A percentile compares a stretch with the other conserved stretches of the same genome.
Evolutionary conservation across 139 green algal species (phyloP).

Genomic region (Closterium sp.): DNA sequence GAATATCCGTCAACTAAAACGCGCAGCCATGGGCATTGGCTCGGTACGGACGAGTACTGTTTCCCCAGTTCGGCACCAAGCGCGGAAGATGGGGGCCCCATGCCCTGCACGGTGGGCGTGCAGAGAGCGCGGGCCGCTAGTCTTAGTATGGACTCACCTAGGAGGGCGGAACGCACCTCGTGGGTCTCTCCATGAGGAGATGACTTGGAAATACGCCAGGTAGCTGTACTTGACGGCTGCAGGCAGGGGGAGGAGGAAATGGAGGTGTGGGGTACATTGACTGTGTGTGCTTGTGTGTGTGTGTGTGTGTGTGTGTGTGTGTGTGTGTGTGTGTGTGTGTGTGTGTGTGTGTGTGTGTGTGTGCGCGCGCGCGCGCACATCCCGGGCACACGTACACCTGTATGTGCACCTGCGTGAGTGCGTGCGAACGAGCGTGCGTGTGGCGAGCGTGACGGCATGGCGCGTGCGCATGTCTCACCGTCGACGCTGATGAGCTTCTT

Average conservation of each 20-base stretch:
- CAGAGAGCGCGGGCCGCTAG: too few species aligned
- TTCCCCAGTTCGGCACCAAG: too few species aligned
- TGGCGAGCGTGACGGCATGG: too few species aligned
- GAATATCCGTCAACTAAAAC: too few species aligned
- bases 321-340: neutral
- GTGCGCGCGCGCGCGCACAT: neutral
- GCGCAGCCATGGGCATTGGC: too few species aligned
- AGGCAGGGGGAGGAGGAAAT: neutral
- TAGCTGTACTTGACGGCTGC: neutral
- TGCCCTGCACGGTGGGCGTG: too few species aligned
- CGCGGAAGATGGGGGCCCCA: too few species aligned
- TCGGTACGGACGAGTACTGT: too few species aligned
- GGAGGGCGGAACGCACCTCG: neutral
- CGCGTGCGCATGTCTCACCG: neutral
- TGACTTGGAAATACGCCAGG: neutral
- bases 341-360: neutral
- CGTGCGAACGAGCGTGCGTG: neutral
- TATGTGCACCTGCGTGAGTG: neutral
- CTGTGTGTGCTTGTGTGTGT: too few species aligned
- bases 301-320: neutral
- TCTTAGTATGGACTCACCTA: too few species aligned
- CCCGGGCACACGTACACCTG: too few species aligned
- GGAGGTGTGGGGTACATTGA: too few species aligned
- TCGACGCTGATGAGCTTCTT: neutral
- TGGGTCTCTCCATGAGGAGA: neutral